phyloP scores from a whole-genome alignment of 805 yeast species.

The Candida vartiovaarae region DNA sequence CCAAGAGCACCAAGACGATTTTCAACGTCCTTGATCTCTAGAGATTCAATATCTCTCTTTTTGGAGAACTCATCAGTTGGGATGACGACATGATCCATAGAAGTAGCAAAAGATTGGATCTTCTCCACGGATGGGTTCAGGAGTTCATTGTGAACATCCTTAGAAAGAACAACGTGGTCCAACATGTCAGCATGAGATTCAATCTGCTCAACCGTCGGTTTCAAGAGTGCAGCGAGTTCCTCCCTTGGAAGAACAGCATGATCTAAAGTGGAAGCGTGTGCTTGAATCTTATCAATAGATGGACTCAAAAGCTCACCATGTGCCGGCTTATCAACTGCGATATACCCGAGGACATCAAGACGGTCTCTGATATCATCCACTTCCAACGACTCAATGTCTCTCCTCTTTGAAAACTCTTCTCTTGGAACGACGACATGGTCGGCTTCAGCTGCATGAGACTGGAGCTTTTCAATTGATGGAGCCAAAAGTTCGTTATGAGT shows the following conservation, averaged over 20 bases:
- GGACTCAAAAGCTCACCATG: constrained; percentile 15
- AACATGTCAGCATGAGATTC: too few species aligned
- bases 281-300: too few species aligned
- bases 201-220: too few species aligned
- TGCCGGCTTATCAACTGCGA: constrained; percentile 8
- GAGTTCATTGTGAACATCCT: constrained; percentile 6
- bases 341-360: constrained; percentile 14
- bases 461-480: constrained; percentile 11
- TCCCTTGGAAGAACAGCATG: too few species aligned
- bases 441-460: constrained; percentile 2
- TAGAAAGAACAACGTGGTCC: too few species aligned
- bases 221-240: too few species aligned
- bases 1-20: constrained; percentile 11
- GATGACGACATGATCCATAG: constrained; percentile 1
- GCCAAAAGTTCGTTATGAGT: constrained; percentile 5
- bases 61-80: constrained; percentile 17
- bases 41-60: constrained; percentile 1
- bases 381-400: neutral
- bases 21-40: neutral
- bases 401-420: constrained; percentile 16
- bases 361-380: neutral
- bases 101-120: constrained; percentile 4
- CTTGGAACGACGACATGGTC: constrained; percentile 7
- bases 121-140: constrained; percentile 7
- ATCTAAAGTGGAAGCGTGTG: too few species aligned